phyloP scores from a whole-genome alignment of 306 rosid genomes.

The Prunus davidiana region DNA sequence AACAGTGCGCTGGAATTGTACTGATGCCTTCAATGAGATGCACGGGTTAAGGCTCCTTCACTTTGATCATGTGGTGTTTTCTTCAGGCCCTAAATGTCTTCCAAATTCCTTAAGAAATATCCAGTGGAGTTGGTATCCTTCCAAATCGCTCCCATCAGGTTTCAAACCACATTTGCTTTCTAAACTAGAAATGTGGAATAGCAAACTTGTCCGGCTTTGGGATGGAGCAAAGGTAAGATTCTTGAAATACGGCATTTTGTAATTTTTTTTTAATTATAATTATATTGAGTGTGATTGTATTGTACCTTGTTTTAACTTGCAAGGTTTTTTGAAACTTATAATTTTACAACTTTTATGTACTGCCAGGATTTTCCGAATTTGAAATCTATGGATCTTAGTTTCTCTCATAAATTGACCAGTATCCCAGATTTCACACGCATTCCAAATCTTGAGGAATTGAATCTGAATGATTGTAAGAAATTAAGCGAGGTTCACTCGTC shows the following conservation, averaged over 20 bases:
- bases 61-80: no score
- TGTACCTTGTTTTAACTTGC: no score
- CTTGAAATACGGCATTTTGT: no score
- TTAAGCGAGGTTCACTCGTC: slow-evolving; percentile 20
- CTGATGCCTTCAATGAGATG: slow-evolving; percentile 3
- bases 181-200: no score
- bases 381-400: background rate
- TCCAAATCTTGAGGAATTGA: slow-evolving; percentile 4
- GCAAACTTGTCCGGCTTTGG: no score
- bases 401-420: background rate
- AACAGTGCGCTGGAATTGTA: slow-evolving; percentile 13
- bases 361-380: background rate
- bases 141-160: background rate
- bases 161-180: no score
- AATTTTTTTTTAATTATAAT: no score
- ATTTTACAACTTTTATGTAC: background rate
- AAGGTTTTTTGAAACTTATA: no score
- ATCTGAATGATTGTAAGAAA: background rate
- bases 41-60: background rate
- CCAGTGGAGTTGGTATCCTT: background rate
- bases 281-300: no score
- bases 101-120: no score
- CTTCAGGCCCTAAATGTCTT: no score
- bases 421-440: slow-evolving; percentile 12
- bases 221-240: no score